These are phyloP conservation scores for Tylopilus orsonianus DNA, from an alignment of 1,284 basidiomycete genomes.

Conservation along the genomic window DNA sequence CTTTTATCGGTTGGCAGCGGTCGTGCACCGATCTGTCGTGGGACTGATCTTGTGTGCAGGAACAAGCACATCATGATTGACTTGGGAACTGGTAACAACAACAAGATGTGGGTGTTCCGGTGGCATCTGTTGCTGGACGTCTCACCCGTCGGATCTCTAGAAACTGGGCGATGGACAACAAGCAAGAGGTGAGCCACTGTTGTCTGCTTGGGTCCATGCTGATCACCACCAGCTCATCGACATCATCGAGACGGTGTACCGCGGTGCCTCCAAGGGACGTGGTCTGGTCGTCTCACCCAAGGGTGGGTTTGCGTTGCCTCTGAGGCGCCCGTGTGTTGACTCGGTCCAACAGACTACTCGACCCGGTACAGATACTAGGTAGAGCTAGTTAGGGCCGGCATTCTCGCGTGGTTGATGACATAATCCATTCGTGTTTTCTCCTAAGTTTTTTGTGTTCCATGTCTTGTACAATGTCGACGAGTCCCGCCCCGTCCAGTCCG, in stretches of 20 bases:
- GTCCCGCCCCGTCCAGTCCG: too few species aligned
- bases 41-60: conserved; percentile 40
- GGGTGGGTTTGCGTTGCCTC: conserved; percentile 49
- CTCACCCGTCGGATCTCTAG: conserved; percentile 39
- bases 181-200: conserved; percentile 75
- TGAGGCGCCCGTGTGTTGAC: conserved; percentile 1
- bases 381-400: background rate
- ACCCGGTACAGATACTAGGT: conserved; percentile 76
- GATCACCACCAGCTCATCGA: conserved; percentile 76
- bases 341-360: conserved; percentile 65
- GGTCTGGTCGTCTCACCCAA: conserved; percentile 98
- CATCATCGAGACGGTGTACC: conserved; percentile 97
- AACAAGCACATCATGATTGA: conserved; percentile 99
- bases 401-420: conserved; percentile 14
- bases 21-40: background rate
- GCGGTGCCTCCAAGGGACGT: conserved; percentile 95
- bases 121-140: background rate
- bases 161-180: conserved; percentile 97
- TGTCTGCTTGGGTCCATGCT: background rate
- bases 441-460: background rate
- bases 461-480: conserved; percentile 11
- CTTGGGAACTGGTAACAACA: conserved; percentile 98
- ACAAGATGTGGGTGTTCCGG: conserved; percentile 81
- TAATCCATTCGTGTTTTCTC: conserved; percentile 13
- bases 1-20: conserved; percentile 78